Conservation (phyloP, 768 basidiomycete genomes). For the Mrakia gelida region DNA sequence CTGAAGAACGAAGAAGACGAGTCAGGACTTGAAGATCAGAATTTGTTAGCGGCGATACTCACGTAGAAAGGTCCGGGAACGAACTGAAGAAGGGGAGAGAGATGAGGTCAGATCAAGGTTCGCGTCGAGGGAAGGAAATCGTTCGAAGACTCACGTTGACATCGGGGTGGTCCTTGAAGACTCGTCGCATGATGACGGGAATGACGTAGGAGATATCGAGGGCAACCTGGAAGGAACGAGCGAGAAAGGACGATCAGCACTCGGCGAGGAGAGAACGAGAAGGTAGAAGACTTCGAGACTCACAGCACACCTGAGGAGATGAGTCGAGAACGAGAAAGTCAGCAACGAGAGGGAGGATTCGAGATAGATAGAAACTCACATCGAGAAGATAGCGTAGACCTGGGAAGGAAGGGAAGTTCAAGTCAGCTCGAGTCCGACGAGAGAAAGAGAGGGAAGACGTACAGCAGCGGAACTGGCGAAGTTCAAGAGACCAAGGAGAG, state of each 20-base stretch:
- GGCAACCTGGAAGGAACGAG: neutral
- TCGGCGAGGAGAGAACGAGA: neutral
- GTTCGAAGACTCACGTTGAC: slow-evolving; percentile 45
- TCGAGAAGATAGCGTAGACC: slow-evolving; percentile 63
- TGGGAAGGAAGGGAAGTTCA: no score
- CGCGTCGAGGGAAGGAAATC: neutral
- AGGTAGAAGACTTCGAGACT: neutral
- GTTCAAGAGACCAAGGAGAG: slow-evolving; percentile 60
- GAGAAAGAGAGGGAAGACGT: slow-evolving; percentile 39
- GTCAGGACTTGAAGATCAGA: neutral
- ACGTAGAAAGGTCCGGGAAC: slow-evolving; percentile 83
- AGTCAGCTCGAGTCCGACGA: no score
- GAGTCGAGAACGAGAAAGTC: no score
- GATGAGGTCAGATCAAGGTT: no score
- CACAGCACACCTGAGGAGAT: slow-evolving; percentile 22
- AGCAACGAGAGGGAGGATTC: no score
- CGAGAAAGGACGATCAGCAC: no score
- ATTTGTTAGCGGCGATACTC: slow-evolving; percentile 45
- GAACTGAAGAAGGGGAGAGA: slow-evolving; percentile 50
- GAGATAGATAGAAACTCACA: slow-evolving; percentile 53
- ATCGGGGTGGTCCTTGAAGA: slow-evolving; percentile 68
- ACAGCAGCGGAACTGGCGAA: slow-evolving; percentile 70
- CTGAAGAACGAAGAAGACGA: neutral
- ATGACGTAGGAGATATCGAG: slow-evolving; percentile 64
- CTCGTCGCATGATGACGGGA: slow-evolving; percentile 67